Conservation (phyloP, 768 basidiomycete species). For the Pisolithus albus region DNA sequence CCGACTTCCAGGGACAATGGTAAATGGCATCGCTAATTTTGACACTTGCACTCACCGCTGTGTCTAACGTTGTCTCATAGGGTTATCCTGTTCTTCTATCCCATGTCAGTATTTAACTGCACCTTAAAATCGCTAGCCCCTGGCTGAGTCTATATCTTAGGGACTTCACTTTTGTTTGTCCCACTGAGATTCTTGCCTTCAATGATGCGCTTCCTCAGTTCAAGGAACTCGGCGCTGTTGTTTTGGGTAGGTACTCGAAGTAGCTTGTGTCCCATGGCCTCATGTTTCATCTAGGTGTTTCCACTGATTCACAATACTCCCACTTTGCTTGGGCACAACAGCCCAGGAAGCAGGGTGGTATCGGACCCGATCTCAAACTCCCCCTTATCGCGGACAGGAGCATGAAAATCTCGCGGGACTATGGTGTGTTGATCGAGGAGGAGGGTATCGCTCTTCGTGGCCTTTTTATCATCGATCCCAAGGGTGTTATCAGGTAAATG, state of each 20-base stretch:
- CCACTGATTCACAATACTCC: constrained; percentile 85
- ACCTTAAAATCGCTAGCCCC: background rate
- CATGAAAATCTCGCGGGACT: constrained; percentile 77
- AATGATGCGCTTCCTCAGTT: constrained; percentile 80
- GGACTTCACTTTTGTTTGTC: constrained; percentile 87
- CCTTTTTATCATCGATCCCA: constrained; percentile 81
- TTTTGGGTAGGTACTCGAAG: constrained; percentile 52
- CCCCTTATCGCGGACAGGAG: constrained; percentile 76
- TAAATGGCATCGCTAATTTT: constrained; percentile 25
- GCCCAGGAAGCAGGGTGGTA: constrained; percentile 78
- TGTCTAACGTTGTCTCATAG: constrained; percentile 31
- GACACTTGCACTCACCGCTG: background rate
- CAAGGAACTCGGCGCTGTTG: constrained; percentile 61
- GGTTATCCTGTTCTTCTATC: constrained; percentile 94
- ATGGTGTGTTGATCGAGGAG: constrained; percentile 84
- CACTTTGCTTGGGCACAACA: constrained; percentile 86
- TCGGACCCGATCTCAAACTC: constrained; percentile 82
- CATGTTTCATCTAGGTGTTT: constrained; percentile 44
- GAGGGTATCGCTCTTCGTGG: constrained; percentile 85
- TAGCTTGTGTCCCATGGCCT: background rate
- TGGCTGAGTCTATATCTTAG: constrained; percentile 28
- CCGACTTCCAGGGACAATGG: constrained; percentile 79
- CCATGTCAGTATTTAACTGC: constrained; percentile 53
- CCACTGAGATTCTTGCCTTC: constrained; percentile 95
- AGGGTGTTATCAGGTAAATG: constrained; percentile 61